Evolutionary conservation across 768 basidiomycete species (phyloP), one percentile per base, ranked within the genome.

Genomic region (Naematelia encephala): DNA sequence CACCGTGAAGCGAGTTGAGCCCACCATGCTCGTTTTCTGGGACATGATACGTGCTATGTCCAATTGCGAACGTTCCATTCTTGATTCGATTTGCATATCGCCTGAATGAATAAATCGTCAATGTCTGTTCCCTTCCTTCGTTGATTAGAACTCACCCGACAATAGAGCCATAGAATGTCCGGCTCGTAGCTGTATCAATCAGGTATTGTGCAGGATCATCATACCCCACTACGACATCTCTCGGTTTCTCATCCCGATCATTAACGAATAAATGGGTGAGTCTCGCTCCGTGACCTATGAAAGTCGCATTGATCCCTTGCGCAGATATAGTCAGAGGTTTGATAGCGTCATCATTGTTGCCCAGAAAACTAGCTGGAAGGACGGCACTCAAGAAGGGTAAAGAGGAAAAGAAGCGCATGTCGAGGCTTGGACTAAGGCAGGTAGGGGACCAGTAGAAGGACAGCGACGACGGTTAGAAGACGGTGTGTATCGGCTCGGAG

Each of bases 151-250:
- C 66, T 60, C 49, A 68, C 67, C 67, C 68, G 14, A 66, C 68
- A 4, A 69, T 60, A 14, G 62, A 28, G 4, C 68, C 68, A 47
- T 61, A 69, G 45, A 51, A 69, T 16, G 62, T 56, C 14, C 56
- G 52, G 28, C 54, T 62, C 16, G 56, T 56, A n/a, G 52, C 55
- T 5, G 68, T 66, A 23, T 69, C 50, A 27, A 29, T 54, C 8
- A 54, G 27, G 27, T 63, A 76, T 77, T 56, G 57, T 50, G 82
- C 82, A 56, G 81, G 82, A 63, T 84, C 81, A 61, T 85, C 83
- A 61, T 83, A 85, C 0, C 84, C 84, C 0, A 84, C 76, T n/a
- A 84, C 76, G 10, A 86, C 80, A 68, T 85, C 84, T 48, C 81
- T 76, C 4, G 77, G 59, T n/a, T 78, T 77, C 2, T 82, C 82